These are phyloP conservation scores for Thermoascus crustaceus DNA, from an alignment of 2,329 filamentous ascomycete species.

Conservation along the genomic window DNA sequence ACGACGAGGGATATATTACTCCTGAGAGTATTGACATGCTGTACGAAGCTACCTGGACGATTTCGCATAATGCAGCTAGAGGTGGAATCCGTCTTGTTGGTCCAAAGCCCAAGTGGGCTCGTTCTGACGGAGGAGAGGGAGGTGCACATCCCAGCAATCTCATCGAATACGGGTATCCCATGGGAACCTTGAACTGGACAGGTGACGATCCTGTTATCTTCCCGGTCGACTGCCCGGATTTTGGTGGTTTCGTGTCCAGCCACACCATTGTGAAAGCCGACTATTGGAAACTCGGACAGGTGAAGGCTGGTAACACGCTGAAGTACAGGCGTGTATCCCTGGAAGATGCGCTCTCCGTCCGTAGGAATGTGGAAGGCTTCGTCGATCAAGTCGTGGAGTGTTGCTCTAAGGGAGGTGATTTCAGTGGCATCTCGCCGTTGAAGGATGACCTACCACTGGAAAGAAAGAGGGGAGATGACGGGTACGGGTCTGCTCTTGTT, in stretches of 20 bases:
- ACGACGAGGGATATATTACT: conserved; percentile 47
- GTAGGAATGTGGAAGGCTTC: conserved; percentile 38
- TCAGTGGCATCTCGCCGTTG: conserved; percentile 26
- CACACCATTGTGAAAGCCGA: conserved; percentile 51
- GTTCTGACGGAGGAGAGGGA: conserved; percentile 53
- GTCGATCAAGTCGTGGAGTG: conserved; percentile 36
- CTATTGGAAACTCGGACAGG: conserved; percentile 54
- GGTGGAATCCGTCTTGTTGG: conserved; percentile 54
- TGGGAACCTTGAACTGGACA: conserved; percentile 53
- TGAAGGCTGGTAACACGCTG: conserved; percentile 51
- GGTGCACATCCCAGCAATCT: conserved; percentile 55
- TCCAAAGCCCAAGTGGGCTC: conserved; percentile 51
- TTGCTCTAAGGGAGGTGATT: conserved; percentile 25
- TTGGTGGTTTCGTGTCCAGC: conserved; percentile 52
- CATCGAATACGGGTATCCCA: conserved; percentile 53
- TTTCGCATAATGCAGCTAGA: conserved; percentile 54
- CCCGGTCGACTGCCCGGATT: conserved; percentile 50
- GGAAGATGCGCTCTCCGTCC: conserved; percentile 42
- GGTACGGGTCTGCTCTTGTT: conserved; percentile 24
- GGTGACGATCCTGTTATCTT: conserved; percentile 56
- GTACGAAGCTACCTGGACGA: conserved; percentile 50
- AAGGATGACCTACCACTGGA: conserved; percentile 16
- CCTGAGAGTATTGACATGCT: conserved; percentile 49
- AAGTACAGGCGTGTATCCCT: conserved; percentile 44
- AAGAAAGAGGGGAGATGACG: conserved; percentile 14